These are phyloP conservation scores for Prunus yedoensis DNA, from an alignment of 331 rosid genomes.

Conservation along the genomic window DNA sequence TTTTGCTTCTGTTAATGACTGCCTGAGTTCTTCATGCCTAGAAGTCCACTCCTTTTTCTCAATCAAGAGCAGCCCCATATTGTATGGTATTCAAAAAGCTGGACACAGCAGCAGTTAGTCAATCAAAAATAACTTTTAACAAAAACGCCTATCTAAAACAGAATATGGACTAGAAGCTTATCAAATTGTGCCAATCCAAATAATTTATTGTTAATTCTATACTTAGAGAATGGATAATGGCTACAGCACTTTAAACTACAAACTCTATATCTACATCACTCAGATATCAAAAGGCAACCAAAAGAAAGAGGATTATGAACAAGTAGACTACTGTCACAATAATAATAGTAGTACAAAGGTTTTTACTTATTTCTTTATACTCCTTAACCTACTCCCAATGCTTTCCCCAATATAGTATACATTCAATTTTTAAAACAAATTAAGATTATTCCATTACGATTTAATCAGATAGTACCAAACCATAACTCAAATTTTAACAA, in stretches of 20 bases:
- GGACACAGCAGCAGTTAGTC: slow-evolving; percentile 9
- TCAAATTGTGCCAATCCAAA: neutral
- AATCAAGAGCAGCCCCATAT: slow-evolving; percentile 96
- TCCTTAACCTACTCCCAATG: neutral
- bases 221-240: neutral
- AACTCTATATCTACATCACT: neutral
- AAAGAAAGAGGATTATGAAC: neutral
- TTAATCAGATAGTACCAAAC: neutral
- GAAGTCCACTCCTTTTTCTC: slow-evolving; percentile 92
- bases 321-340: neutral
- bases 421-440: neutral
- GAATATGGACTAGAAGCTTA: neutral
- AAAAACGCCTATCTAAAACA: neutral
- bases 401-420: neutral
- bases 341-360: neutral
- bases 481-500: neutral
- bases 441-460: neutral
- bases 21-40: slow-evolving; percentile 54
- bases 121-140: neutral
- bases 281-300: neutral
- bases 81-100: slow-evolving; percentile 96
- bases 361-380: neutral
- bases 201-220: neutral
- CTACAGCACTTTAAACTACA: neutral
- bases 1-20: slow-evolving; percentile 57